Percentiles rank a stretch among this genome's conserved stretches.
Evolutionary conservation across 306 rosid species (phyloP).

Genomic region (Lathyrus oleraceus): DNA sequence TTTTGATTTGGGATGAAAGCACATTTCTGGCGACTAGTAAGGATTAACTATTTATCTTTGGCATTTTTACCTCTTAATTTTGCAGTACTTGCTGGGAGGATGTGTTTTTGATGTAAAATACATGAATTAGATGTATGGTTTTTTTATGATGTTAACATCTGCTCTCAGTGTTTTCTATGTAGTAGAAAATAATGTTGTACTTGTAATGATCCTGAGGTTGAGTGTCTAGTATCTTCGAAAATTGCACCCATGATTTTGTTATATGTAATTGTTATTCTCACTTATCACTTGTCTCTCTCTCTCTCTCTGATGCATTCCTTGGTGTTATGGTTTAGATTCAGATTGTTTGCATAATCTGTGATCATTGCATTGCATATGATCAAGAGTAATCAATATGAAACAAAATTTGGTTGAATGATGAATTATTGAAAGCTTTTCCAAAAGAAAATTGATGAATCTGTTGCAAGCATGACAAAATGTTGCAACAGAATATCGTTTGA

Average conservation of each 20-base stretch:
- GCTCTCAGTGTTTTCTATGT: slow-evolving; percentile 1
- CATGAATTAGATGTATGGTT: slow-evolving; percentile 17
- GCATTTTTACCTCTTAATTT: slow-evolving; percentile 28
- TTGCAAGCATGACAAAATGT: not conserved
- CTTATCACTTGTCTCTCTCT: not conserved
- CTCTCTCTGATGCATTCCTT: not conserved
- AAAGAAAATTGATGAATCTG: not conserved
- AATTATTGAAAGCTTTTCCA: not conserved
- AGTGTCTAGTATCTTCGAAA: slow-evolving; percentile 6
- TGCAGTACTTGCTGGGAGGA: slow-evolving; percentile 24
- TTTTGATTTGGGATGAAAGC: slow-evolving; percentile 30
- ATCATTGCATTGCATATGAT: slow-evolving; percentile 23
- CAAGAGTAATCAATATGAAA: not conserved
- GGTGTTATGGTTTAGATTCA: slow-evolving; percentile 23
- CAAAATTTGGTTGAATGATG: not conserved
- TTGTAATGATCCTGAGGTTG: not conserved
- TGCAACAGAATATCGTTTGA: not conserved
- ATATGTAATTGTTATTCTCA: slow-evolving; percentile 13
- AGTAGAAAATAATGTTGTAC: slow-evolving; percentile 34
- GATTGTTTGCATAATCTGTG: not conserved
- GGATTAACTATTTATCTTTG: slow-evolving; percentile 28
- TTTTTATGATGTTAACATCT: slow-evolving; percentile 23
- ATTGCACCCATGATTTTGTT: slow-evolving; percentile 22
- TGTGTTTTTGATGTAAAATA: slow-evolving; percentile 14
- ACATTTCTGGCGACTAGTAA: slow-evolving; percentile 35